Conservation (phyloP, 352 stramenopile species). For the Blastocystis hominis region DNA sequence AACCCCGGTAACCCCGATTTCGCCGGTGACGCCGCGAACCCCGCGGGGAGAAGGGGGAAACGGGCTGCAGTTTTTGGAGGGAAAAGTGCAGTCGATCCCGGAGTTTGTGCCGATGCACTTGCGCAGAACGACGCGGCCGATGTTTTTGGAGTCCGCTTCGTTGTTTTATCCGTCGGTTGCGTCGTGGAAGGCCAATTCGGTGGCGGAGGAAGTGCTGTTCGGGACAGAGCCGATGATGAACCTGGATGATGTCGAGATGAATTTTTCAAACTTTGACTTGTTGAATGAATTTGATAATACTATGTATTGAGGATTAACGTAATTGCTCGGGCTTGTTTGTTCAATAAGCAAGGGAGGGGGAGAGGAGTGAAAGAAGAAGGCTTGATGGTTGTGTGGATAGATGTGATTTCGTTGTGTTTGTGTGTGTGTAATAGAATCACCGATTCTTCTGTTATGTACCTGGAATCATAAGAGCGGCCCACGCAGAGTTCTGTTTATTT, state of each 20-base stretch:
- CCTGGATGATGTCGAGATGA: constrained; percentile 10
- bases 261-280: constrained; percentile 4
- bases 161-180: background rate
- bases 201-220: background rate
- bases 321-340: background rate
- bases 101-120: constrained; percentile 42
- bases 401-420: too few relatives aligned
- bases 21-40: background rate
- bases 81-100: background rate
- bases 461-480: too few relatives aligned
- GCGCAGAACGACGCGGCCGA: background rate
- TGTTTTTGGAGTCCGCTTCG: background rate
- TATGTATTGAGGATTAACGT: constrained; percentile 30
- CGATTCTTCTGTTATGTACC: too few relatives aligned
- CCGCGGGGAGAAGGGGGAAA: background rate
- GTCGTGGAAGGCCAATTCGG: background rate
- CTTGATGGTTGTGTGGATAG: background rate
- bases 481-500: background rate
- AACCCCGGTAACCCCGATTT: background rate
- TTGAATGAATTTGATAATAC: constrained; percentile 36
- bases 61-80: constrained; percentile 19
- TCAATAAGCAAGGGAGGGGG: background rate
- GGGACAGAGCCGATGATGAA: background rate
- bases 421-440: too few relatives aligned
- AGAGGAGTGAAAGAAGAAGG: background rate